Conservation (phyloP, 176 grass and related monocot species). For the Musa itinerans region DNA sequence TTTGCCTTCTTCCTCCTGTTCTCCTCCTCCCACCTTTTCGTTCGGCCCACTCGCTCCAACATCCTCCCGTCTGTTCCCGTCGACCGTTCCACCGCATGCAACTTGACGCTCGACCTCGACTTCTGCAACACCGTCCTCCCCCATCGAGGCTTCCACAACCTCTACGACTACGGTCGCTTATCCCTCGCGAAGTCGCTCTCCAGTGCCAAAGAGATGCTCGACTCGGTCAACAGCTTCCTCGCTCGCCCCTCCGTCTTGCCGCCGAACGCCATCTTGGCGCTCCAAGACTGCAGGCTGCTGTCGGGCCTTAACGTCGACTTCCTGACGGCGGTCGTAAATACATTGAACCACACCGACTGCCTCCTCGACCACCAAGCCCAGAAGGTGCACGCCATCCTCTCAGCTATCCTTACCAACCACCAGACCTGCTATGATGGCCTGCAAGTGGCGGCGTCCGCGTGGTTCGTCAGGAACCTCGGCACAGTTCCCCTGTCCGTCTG, state of each 20-base stretch:
- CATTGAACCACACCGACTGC: constrained; percentile 32
- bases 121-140: constrained; percentile 65
- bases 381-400: constrained; percentile 60
- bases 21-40: not conserved
- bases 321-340: constrained; percentile 31
- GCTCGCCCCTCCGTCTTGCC: constrained; percentile 37
- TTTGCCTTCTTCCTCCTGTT: not conserved
- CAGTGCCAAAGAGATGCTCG: constrained; percentile 36
- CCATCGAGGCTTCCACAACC: constrained; percentile 30
- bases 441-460: constrained; percentile 44
- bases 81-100: constrained; percentile 42
- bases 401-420: constrained; percentile 76
- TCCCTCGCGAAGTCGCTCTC: constrained; percentile 60
- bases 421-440: constrained; percentile 76
- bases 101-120: constrained; percentile 40
- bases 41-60: not conserved
- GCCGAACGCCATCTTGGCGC: constrained; percentile 28
- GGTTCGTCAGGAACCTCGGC: constrained; percentile 60
- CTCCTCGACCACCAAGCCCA: constrained; percentile 60
- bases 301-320: constrained; percentile 69
- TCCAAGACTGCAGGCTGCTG: constrained; percentile 64
- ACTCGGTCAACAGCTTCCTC: constrained; percentile 43
- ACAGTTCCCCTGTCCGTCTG: constrained; percentile 35
- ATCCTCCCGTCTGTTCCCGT: constrained; percentile 38
- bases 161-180: constrained; percentile 69